A percentile compares a stretch with the other conserved stretches of the same genome.
Conservation (phyloP, 2,329 filamentous ascomycete species). For the Alternaria postmessia region DNA sequence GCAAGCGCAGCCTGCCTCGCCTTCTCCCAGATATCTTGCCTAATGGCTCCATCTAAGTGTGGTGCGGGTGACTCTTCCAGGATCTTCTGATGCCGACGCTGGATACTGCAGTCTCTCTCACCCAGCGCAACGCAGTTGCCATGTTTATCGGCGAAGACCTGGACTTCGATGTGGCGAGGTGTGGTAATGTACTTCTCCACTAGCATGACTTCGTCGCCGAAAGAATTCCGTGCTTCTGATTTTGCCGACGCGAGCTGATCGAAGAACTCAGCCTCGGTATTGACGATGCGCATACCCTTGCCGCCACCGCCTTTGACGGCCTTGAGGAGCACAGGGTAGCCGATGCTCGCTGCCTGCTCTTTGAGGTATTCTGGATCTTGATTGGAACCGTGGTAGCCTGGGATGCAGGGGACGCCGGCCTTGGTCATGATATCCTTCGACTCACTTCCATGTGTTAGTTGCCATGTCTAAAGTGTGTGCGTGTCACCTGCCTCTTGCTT, state of each 20-base stretch:
- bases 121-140: conserved; percentile 71
- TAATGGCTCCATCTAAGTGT: conserved; percentile 65
- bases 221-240: conserved; percentile 69
- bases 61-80: conserved; percentile 72
- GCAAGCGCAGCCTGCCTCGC: conserved; percentile 69
- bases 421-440: conserved; percentile 97
- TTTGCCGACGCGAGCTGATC: conserved; percentile 70
- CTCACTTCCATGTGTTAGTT: conserved; percentile 55
- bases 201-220: conserved; percentile 71
- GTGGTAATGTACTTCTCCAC: conserved; percentile 74
- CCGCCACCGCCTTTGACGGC: conserved; percentile 71
- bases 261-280: conserved; percentile 64
- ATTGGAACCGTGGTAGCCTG: conserved; percentile 89
- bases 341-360: conserved; percentile 75
- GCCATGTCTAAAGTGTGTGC: not conserved
- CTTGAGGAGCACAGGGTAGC: conserved; percentile 71
- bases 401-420: conserved; percentile 95
- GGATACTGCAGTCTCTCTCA: conserved; percentile 72
- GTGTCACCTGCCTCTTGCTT: conserved; percentile 73
- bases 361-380: conserved; percentile 73
- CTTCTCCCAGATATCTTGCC: conserved; percentile 72
- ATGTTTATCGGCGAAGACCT: conserved; percentile 71
- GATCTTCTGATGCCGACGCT: conserved; percentile 72
- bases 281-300: conserved; percentile 75
- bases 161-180: conserved; percentile 72